Conservation (phyloP, 495 filamentous ascomycete species). For the Tuber umbilicatum region DNA sequence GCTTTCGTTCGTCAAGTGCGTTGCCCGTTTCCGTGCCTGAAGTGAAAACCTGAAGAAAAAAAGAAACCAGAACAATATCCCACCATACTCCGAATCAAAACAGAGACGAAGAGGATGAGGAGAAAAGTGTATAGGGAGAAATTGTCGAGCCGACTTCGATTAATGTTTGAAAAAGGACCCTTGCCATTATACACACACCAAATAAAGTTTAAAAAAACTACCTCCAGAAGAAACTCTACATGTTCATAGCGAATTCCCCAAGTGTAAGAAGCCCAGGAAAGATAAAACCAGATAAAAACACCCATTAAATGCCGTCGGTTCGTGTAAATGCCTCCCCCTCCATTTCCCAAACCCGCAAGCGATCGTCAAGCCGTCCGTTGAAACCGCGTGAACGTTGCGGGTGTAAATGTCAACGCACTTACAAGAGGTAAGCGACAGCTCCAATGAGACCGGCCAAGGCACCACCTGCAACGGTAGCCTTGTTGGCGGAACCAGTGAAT, state of each 20-base stretch:
- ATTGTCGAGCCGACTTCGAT: conserved; percentile 34
- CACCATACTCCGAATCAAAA: conserved; percentile 26
- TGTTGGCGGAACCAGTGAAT: conserved; percentile 45
- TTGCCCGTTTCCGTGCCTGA: not conserved
- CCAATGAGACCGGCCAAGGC: conserved; percentile 67
- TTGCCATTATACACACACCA: conserved; percentile 30
- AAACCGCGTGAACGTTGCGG: conserved; percentile 18
- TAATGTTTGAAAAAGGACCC: conserved; percentile 24
- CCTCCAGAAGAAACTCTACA: conserved; percentile 13
- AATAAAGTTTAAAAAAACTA: conserved; percentile 11
- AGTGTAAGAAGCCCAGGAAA: not conserved
- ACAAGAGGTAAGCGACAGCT: conserved; percentile 66
- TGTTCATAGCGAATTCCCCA: conserved; percentile 16
- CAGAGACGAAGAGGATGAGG: not conserved
- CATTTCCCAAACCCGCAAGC: conserved; percentile 22
- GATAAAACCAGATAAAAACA: conserved; percentile 17
- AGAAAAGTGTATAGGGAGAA: conserved; percentile 19
- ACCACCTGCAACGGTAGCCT: conserved; percentile 60
- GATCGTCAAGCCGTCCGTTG: conserved; percentile 2
- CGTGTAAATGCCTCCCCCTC: conserved; percentile 30
- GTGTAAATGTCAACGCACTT: conserved; percentile 45
- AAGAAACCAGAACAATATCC: conserved; percentile 12
- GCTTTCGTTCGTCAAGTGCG: not conserved
- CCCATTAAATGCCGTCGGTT: conserved; percentile 16
- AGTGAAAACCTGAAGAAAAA: not conserved